These are phyloP conservation scores for Trifolium dubium DNA, from an alignment of 306 rosid species.

Conservation along the genomic window DNA sequence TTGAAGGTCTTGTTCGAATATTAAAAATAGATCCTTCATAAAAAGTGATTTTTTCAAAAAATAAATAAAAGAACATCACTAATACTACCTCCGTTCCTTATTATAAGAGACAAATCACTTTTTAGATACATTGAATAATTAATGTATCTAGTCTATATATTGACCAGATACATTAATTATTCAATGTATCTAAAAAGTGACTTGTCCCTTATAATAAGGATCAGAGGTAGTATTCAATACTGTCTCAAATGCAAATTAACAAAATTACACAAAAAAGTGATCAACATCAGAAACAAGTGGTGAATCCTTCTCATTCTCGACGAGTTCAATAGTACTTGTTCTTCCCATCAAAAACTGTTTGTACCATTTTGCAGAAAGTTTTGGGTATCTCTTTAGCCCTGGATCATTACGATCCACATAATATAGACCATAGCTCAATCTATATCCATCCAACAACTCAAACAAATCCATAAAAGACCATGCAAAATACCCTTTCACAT, in stretches of 20 bases:
- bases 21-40: no score
- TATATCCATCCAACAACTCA: slow-evolving; percentile 44
- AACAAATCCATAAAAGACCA: slow-evolving; percentile 56
- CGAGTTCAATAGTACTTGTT: slow-evolving; percentile 33
- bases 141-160: no score
- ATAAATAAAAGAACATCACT: no score
- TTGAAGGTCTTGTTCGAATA: no score
- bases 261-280: slow-evolving; percentile 35
- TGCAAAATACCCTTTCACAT: slow-evolving; percentile 49
- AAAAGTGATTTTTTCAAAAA: no score
- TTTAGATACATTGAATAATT: no score
- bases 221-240: no score
- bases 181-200: no score
- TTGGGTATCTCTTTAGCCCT: slow-evolving; percentile 52
- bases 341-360: slow-evolving; percentile 34
- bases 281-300: slow-evolving; percentile 32
- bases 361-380: slow-evolving; percentile 56
- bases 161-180: no score
- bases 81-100: no score
- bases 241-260: neutral
- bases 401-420: slow-evolving; percentile 50
- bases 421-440: slow-evolving; percentile 46
- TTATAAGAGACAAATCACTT: no score
- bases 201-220: no score
- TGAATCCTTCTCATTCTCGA: slow-evolving; percentile 16